Evolutionary conservation across 1,284 basidiomycete species (phyloP), one percentile per base, ranked within the genome.

Genomic region (Pseudomicrostroma phylloplanum): DNA sequence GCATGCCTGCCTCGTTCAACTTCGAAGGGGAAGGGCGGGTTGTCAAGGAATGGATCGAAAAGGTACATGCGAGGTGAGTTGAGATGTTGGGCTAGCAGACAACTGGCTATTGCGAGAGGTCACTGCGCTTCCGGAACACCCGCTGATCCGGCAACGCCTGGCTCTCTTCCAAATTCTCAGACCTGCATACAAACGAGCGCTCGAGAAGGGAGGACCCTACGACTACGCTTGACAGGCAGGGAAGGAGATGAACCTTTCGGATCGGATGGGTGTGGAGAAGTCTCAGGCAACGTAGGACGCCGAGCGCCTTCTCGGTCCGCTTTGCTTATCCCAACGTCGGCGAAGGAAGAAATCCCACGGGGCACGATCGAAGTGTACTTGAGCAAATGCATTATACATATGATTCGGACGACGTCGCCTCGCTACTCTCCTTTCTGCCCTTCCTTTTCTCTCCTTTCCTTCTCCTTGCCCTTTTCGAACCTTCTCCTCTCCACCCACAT

Each of bases 1-100:
- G 76, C 21, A 62, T 72, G 30, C 58, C 30, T 36, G 30, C 30
- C 30, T 36, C 30, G 9, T 36, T 36, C 30, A 36, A 9, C 9
- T 36, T 36, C 63, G 25, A 64, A 71, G 21, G 57, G 68, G 13
- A 68, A 71, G 0, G 51, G 61, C 1, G 25, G 6, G 21, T 23
- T 7, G 43, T 77, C 68, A 69, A 67, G 59, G 61, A 64, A 23
- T 79, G 71, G 58, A 69, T 78, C 42, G 70, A 71, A 1, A 70
- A 64, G 60, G 62, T 73, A 6, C 77, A 79, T 25, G 42, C 25
- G 13, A 26, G 62, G 36, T 48, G 26, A 30, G 40, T 55, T 15
- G 13, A 55, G 54, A 4, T 36, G 19, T 36, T 23, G n/a, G 6
- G 39, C 39, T 7, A n/a, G 2, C 6, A n/a, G n/a, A 12, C 19